These are phyloP conservation scores for Venturia asperata DNA, from an alignment of 2,329 filamentous ascomycete genomes.

Conservation along the genomic window DNA sequence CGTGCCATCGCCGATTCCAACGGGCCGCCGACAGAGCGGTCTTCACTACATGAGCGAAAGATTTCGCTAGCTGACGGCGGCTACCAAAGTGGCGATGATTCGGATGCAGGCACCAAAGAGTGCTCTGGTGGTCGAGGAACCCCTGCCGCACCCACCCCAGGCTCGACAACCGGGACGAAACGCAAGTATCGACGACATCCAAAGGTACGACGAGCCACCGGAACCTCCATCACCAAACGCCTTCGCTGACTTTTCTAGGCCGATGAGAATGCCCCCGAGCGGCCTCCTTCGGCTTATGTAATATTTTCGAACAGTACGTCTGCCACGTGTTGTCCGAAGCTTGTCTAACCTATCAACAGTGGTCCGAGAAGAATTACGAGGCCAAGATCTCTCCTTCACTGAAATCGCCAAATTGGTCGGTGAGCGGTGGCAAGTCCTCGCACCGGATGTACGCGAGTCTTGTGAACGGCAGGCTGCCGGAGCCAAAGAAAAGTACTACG, in stretches of 20 bases:
- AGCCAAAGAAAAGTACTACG: slow-evolving; percentile 70
- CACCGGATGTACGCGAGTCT: slow-evolving; percentile 58
- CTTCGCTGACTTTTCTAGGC: neutral
- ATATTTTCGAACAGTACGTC: slow-evolving; percentile 75
- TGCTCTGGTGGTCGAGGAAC: slow-evolving; percentile 14
- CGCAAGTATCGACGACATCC: slow-evolving; percentile 72
- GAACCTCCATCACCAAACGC: neutral
- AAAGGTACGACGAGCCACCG: slow-evolving; percentile 47
- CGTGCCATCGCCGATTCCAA: slow-evolving; percentile 69
- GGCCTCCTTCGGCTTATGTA: slow-evolving; percentile 76
- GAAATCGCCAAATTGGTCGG: slow-evolving; percentile 78
- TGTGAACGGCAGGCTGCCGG: slow-evolving; percentile 65
- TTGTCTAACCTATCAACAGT: slow-evolving; percentile 40
- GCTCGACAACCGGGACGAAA: slow-evolving; percentile 46
- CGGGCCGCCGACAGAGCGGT: slow-evolving; percentile 38
- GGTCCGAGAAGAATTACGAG: slow-evolving; percentile 70
- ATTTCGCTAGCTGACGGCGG: slow-evolving; percentile 29
- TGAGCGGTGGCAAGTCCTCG: slow-evolving; percentile 71
- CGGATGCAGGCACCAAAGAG: slow-evolving; percentile 42
- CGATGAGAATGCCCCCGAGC: slow-evolving; percentile 72
- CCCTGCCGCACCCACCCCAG: slow-evolving; percentile 1
- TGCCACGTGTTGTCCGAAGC: neutral
- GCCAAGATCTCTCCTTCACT: slow-evolving; percentile 69
- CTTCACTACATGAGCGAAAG: slow-evolving; percentile 16
- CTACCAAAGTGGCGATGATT: slow-evolving; percentile 46